Evolutionary conservation across 352 stramenopile genomes (phyloP).

Genomic region (Globisporangium sylvaticum): DNA sequence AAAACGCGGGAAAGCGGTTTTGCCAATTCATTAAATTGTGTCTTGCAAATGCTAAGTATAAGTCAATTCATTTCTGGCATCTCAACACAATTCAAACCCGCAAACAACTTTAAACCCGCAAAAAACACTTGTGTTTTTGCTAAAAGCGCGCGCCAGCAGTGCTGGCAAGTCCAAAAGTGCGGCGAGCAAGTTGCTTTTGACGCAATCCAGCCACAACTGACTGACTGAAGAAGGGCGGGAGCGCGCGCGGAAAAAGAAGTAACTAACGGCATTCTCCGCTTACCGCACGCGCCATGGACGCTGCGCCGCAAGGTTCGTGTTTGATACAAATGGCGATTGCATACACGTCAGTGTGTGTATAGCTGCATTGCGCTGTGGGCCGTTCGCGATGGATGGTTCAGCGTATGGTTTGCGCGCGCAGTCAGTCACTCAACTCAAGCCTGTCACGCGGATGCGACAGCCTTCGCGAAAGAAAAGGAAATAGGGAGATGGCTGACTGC

Average conservation of each 20-base stretch:
- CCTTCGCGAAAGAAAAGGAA: background rate
- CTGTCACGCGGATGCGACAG: background rate
- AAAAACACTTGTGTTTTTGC: background rate
- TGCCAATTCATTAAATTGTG: conserved; percentile 59
- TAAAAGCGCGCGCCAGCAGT: background rate
- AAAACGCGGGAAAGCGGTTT: background rate
- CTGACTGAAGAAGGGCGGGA: background rate
- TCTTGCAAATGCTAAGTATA: conserved; percentile 38
- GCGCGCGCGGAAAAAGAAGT: background rate
- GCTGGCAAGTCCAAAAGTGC: background rate
- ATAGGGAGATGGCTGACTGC: background rate
- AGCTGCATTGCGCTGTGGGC: background rate
- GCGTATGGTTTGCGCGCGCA: background rate
- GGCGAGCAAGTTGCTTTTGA: background rate
- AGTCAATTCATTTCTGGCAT: conserved; percentile 25
- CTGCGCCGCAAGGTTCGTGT: background rate
- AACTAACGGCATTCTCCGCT: conserved; percentile 1
- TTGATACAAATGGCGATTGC: background rate
- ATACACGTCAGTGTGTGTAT: background rate
- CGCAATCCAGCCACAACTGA: background rate
- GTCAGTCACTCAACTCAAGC: background rate
- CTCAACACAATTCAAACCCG: conserved; percentile 17
- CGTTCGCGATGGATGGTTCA: background rate
- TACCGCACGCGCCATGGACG: background rate
- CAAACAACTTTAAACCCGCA: background rate